A percentile compares a stretch with the other conserved stretches of the same genome.
phyloP scores from a whole-genome alignment of 257 asterid species.

The Schizonepeta tenuifolia region DNA sequence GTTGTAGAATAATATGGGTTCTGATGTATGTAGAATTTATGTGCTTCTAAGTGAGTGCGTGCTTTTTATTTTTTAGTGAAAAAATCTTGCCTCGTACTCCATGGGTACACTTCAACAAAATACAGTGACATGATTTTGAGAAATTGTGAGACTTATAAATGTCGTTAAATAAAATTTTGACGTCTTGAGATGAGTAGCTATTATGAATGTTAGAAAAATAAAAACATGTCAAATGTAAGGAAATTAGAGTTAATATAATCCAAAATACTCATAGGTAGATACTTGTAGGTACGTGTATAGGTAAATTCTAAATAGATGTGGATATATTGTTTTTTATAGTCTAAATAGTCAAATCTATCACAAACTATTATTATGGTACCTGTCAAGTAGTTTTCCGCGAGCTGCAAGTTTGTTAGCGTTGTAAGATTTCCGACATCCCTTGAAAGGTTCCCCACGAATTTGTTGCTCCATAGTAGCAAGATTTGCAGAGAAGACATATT shows the following conservation, averaged over 20 bases:
- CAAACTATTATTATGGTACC: neutral
- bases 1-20: neutral
- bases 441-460: constrained; percentile 23
- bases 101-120: neutral
- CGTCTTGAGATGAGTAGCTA: too few relatives aligned
- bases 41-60: neutral
- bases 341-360: too few relatives aligned
- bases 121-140: too few relatives aligned
- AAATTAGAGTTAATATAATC: too few relatives aligned
- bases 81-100: neutral
- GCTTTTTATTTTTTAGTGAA: neutral
- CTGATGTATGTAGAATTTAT: neutral
- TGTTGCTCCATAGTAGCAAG: neutral
- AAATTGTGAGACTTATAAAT: too few relatives aligned
- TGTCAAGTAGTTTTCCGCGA: neutral
- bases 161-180: too few relatives aligned
- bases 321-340: too few relatives aligned
- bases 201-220: too few relatives aligned
- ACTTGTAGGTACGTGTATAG: too few relatives aligned
- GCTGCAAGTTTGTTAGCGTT: neutral
- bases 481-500: constrained; percentile 25
- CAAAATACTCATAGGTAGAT: too few relatives aligned
- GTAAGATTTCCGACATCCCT: constrained; percentile 30
- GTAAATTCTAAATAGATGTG: too few relatives aligned
- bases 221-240: too few relatives aligned